phyloP scores from a whole-genome alignment of 179 eudicot genomes.

The Nepenthes alata region DNA sequence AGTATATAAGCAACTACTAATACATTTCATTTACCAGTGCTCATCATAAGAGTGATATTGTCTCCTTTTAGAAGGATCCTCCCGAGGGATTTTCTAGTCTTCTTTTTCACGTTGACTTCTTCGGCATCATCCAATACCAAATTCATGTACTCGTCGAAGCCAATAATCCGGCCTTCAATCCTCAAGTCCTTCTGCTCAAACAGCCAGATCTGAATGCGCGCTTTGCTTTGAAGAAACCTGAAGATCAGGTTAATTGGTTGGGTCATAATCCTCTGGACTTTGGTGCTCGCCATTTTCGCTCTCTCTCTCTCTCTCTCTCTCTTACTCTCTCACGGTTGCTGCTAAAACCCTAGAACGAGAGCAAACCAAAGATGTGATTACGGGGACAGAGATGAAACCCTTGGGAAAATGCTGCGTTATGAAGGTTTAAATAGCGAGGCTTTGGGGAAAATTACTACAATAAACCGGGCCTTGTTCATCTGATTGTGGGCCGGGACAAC shows the following conservation, averaged over 20 bases:
- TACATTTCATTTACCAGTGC: conserved; percentile 8
- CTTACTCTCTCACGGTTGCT: not conserved
- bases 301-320: not conserved
- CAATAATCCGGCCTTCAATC: conserved; percentile 94
- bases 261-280: conserved; percentile 96
- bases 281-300: conserved; percentile 84
- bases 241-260: conserved; percentile 91
- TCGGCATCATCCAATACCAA: conserved; percentile 89
- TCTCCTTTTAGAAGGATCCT: conserved; percentile 79
- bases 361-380: too few relatives aligned
- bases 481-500: too few relatives aligned
- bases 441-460: too few relatives aligned
- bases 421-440: too few relatives aligned
- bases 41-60: conserved; percentile 87
- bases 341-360: too few relatives aligned
- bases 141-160: conserved; percentile 90
- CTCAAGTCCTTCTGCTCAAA: conserved; percentile 96
- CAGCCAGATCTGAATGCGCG: conserved; percentile 93
- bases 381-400: too few relatives aligned
- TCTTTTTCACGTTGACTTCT: conserved; percentile 76
- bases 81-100: conserved; percentile 66
- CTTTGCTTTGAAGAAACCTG: conserved; percentile 94
- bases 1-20: not conserved
- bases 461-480: too few relatives aligned
- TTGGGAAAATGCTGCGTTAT: too few relatives aligned